phyloP scores from a whole-genome alignment of 495 filamentous ascomycete species.

The Chaetomium fimeti region DNA sequence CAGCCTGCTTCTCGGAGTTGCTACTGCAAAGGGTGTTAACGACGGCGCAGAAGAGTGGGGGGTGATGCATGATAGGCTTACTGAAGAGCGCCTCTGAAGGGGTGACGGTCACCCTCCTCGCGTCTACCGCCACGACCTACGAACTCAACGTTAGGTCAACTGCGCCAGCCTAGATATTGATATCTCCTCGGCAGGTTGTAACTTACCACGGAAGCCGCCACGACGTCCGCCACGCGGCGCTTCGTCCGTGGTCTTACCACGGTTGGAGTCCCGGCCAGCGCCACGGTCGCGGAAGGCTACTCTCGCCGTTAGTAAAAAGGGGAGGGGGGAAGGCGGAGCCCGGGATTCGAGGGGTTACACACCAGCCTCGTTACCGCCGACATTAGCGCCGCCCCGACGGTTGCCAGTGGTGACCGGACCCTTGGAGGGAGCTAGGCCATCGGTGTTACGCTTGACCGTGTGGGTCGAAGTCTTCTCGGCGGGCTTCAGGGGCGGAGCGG shows the following conservation, averaged over 20 bases:
- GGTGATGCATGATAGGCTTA: conserved; percentile 42
- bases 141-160: conserved; percentile 17
- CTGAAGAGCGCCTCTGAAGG: conserved; percentile 67
- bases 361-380: conserved; percentile 82
- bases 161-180: neutral
- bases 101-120: conserved; percentile 77
- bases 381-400: conserved; percentile 54
- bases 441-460: conserved; percentile 84
- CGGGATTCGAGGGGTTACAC: conserved; percentile 21
- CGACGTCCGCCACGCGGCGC: conserved; percentile 52
- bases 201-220: conserved; percentile 53
- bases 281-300: conserved; percentile 88
- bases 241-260: conserved; percentile 76
- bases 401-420: conserved; percentile 43
- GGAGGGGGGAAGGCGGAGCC: neutral
- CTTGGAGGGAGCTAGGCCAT: conserved; percentile 64
- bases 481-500: conserved; percentile 76
- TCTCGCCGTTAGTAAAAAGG: conserved; percentile 18
- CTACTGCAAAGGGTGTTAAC: conserved; percentile 45
- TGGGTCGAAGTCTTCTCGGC: conserved; percentile 79
- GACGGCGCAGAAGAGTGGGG: neutral
- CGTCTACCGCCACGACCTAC: conserved; percentile 51
- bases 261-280: conserved; percentile 79
- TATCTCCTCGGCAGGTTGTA: neutral
- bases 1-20: conserved; percentile 89